Percentiles rank a stretch among this genome's conserved stretches.
Conservation (phyloP, 441 rosid species). For the Cnidoscolus chayamansa region DNA sequence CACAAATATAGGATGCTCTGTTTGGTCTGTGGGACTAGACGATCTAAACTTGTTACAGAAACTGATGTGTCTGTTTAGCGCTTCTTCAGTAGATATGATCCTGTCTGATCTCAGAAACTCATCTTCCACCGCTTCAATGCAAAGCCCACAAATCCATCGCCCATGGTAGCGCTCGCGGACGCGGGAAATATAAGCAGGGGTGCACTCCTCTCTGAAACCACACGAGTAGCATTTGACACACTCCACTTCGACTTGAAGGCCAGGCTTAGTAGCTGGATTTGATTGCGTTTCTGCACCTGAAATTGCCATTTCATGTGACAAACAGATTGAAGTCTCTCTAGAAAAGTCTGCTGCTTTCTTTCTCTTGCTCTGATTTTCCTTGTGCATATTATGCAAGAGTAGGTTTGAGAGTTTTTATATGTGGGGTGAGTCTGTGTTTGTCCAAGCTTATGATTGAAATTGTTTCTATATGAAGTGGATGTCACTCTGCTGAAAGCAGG, state of each 20-base stretch:
- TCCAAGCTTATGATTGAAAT: too few species aligned
- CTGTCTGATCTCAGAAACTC: constrained; percentile 33
- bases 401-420: too few species aligned
- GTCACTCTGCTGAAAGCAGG: too few species aligned
- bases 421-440: too few species aligned
- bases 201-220: constrained; percentile 4
- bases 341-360: background rate
- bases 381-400: too few species aligned
- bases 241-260: constrained; percentile 11
- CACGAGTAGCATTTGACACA: background rate
- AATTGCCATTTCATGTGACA: constrained; percentile 20
- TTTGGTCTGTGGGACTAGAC: constrained; percentile 26
- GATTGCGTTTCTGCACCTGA: constrained; percentile 9
- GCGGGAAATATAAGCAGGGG: constrained; percentile 28
- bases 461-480: too few species aligned
- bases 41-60: constrained; percentile 38
- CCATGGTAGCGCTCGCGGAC: constrained; percentile 41
- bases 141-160: constrained; percentile 59
- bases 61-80: constrained; percentile 40
- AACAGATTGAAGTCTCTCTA: constrained; percentile 10
- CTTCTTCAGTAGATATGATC: constrained; percentile 38
- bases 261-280: constrained; percentile 6
- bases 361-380: too few species aligned
- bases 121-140: constrained; percentile 52
- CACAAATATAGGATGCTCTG: constrained; percentile 43